A percentile compares a stretch with the other conserved stretches of the same genome.
phyloP scores from a whole-genome alignment of 2,329 filamentous ascomycete species.

The Pyrenochaeta sp. region DNA sequence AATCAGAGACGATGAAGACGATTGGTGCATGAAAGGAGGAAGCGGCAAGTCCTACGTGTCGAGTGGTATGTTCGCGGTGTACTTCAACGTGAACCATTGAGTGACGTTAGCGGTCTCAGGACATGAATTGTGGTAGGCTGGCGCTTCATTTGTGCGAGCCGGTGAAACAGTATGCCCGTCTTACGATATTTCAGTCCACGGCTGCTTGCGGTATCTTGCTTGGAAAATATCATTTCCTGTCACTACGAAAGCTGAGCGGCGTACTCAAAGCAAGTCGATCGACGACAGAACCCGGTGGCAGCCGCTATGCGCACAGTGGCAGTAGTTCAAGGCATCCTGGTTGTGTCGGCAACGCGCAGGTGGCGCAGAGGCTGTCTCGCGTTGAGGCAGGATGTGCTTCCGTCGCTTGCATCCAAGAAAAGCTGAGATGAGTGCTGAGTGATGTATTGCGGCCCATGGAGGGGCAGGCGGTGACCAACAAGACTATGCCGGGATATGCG shows the following conservation, averaged over 20 bases:
- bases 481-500: conserved; percentile 14
- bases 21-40: neutral
- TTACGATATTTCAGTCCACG: conserved; percentile 22
- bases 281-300: neutral
- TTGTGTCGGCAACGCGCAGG: conserved; percentile 15
- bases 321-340: conserved; percentile 15
- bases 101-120: conserved; percentile 9
- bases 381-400: conserved; percentile 9
- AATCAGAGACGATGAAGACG: neutral
- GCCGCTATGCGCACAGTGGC: conserved; percentile 14
- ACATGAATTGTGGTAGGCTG: conserved; percentile 16
- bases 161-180: conserved; percentile 37
- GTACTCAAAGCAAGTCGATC: conserved; percentile 5
- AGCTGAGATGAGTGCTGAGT: conserved; percentile 11
- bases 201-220: conserved; percentile 35
- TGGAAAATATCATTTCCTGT: conserved; percentile 13
- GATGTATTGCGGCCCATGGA: conserved; percentile 11
- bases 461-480: conserved; percentile 7
- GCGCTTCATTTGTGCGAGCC: conserved; percentile 28
- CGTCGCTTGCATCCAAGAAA: conserved; percentile 4
- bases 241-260: conserved; percentile 19
- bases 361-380: conserved; percentile 19
- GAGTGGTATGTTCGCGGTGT: conserved; percentile 1
- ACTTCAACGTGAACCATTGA: neutral
- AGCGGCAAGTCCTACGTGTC: neutral